Conservation (phyloP, 2,329 filamentous ascomycete genomes). For the Nannizzia gypsea region DNA sequence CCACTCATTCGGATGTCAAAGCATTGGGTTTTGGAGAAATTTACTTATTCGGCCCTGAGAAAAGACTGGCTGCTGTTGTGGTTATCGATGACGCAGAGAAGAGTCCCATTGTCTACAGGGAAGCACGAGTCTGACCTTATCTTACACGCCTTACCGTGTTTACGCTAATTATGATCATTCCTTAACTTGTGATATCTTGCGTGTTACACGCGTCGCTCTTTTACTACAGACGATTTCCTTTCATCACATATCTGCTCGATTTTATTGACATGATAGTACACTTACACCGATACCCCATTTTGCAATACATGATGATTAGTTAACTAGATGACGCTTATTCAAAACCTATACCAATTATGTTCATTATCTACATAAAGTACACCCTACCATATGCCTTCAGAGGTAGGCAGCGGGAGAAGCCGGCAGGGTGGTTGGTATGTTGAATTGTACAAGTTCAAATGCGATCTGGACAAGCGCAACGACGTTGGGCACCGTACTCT, state of each 20-base stretch:
- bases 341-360: too few species aligned
- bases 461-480: conserved; percentile 39
- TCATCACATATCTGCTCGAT: background rate
- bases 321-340: background rate
- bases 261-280: background rate
- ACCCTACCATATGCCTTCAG: conserved; percentile 11
- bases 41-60: conserved; percentile 6
- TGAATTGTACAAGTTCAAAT: conserved; percentile 45
- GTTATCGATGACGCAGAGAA: background rate
- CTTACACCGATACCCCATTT: background rate
- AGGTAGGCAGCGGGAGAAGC: conserved; percentile 33
- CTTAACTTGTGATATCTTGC: background rate
- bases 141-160: background rate
- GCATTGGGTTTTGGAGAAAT: background rate
- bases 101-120: background rate
- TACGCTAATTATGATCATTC: background rate
- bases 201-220: background rate
- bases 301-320: background rate
- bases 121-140: background rate
- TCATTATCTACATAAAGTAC: background rate
- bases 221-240: background rate
- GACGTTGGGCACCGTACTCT: conserved; percentile 29
- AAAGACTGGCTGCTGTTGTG: background rate
- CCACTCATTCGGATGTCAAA: background rate
- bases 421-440: conserved; percentile 42